Percentiles rank a stretch among this genome's conserved stretches.
Conservation (phyloP, 2,329 filamentous ascomycete species). For the Ciborinia camelliae region DNA sequence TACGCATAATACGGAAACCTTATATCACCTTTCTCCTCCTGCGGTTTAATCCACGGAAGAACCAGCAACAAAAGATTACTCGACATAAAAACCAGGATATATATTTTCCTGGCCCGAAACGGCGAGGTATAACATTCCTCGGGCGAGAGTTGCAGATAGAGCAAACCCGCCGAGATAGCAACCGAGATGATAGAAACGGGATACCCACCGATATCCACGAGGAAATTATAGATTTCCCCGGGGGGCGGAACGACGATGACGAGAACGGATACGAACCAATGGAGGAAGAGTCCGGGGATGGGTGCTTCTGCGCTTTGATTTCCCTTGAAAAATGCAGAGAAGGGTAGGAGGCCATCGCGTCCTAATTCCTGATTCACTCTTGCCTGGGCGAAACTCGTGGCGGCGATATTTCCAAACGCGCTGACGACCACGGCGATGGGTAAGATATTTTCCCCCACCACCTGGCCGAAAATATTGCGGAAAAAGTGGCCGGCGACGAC, state of each 20-base stretch:
- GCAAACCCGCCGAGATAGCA: conserved; percentile 38
- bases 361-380: conserved; percentile 48
- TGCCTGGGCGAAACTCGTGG: conserved; percentile 48
- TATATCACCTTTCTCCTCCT: conserved; percentile 27
- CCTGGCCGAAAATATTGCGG: conserved; percentile 50
- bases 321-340: conserved; percentile 38
- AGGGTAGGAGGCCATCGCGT: conserved; percentile 47
- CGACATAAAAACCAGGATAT: conserved; percentile 36
- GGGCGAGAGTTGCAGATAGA: conserved; percentile 35
- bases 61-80: conserved; percentile 39
- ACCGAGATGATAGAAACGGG: conserved; percentile 40
- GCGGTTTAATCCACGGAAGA: conserved; percentile 40
- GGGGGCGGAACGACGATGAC: conserved; percentile 52
- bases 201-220: conserved; percentile 41
- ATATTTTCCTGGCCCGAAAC: conserved; percentile 35
- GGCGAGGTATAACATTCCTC: conserved; percentile 28
- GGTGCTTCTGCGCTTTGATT: conserved; percentile 26
- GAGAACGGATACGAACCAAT: conserved; percentile 59
- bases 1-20: conserved; percentile 39
- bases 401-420: conserved; percentile 48
- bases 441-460: conserved; percentile 43
- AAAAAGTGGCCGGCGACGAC: conserved; percentile 57
- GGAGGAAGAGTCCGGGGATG: conserved; percentile 47
- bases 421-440: conserved; percentile 46
- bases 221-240: conserved; percentile 41